Base-by-base conservation (phyloP, 1,139 yeast genomes). In the Yamadazyma membranifaciens region DNA sequence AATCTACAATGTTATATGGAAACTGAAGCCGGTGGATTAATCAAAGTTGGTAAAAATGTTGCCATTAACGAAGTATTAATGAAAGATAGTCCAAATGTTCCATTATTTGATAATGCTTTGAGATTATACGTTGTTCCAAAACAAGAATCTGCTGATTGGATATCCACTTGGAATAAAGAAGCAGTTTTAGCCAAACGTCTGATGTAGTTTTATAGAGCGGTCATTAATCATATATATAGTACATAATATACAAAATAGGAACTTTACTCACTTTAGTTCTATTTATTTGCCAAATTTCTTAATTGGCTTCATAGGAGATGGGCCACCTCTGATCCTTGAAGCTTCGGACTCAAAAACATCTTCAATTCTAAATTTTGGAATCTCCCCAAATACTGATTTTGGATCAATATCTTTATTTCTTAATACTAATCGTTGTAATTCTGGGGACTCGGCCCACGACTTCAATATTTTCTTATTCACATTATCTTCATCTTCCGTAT, bases 81-180 rank as follows among this genome's bases (percentile, higher is more conserved):
- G 65, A 74, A 80, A 41, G 79, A 76, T 33, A 62, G 65, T 9
- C 87, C 95, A 7, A 73, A 70, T 32, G 80, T 87, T 6, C 96
- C 96, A 2, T 63, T 91, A 33, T 81, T 91, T 46, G 97, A 91
- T 55, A 76, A 79, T 44, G 75, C 87, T 30, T 72, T 88, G 43
- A 73, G 89, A 49, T 61, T 92, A 27, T 89, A 83, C 53, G 78
- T 87, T 14, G 91, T 91, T 13, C 96, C 98, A 6, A 87, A 84
- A 58, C 65, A 59, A 6, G 82, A 82, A 34, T 71, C 86, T 2
- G 68, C 73, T 14, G 69, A 59, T 2, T 91, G 96, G 95, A 56
- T 87, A 28, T 55, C 69, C 1, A 67, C 59, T 11, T 86, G 95
- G 86, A 75, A 75, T 45, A 88, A 87, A 67, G 74, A 75, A 33